Conservation (phyloP, 2,329 filamentous ascomycete genomes). For the Pyrenochaeta sp. region DNA sequence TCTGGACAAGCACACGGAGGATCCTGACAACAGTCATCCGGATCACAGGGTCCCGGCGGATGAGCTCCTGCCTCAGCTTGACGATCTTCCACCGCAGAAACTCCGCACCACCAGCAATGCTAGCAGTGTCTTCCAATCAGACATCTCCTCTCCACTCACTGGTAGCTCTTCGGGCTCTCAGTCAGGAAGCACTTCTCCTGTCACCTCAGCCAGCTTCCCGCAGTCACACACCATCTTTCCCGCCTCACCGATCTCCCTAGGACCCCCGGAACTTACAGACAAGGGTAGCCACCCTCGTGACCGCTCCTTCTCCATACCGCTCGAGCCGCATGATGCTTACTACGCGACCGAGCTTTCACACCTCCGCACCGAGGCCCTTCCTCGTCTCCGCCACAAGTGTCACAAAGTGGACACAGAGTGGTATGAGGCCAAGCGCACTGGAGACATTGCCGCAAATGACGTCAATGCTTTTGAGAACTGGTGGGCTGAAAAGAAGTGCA, state of each 20-base stretch:
- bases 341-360: constrained; percentile 49
- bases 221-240: constrained; percentile 33
- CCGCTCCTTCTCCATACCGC: constrained; percentile 44
- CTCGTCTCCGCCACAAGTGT: constrained; percentile 53
- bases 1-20: constrained; percentile 36
- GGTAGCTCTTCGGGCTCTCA: constrained; percentile 34
- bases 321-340: constrained; percentile 45
- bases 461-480: constrained; percentile 50
- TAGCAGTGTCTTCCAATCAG: constrained; percentile 41
- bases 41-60: constrained; percentile 30
- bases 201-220: constrained; percentile 22
- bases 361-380: constrained; percentile 51
- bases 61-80: constrained; percentile 32
- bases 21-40: constrained; percentile 16
- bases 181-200: constrained; percentile 36
- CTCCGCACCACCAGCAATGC: constrained; percentile 39
- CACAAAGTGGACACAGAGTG: constrained; percentile 48
- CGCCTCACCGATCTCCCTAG: constrained; percentile 42
- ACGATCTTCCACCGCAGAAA: constrained; percentile 36
- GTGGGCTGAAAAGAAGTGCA: constrained; percentile 49
- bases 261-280: constrained; percentile 21
- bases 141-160: constrained; percentile 33
- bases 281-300: constrained; percentile 32
- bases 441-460: constrained; percentile 24
- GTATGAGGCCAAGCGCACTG: constrained; percentile 39